Conservation (phyloP, 192 early-diverging fungal species). For the Geranomyces variabilis region DNA sequence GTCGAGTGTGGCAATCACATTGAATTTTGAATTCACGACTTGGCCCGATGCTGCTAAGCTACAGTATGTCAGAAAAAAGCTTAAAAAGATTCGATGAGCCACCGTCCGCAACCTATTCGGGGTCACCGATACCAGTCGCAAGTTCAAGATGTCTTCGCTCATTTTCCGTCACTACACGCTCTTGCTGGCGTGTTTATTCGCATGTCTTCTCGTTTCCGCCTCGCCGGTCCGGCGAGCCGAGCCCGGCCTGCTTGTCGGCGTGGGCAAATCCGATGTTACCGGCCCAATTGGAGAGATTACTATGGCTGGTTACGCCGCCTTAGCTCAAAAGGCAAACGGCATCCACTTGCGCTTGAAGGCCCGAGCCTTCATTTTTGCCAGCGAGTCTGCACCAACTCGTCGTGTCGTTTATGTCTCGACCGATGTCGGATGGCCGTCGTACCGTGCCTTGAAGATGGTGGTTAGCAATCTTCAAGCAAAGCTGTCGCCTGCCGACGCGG, state of each 20-base stretch:
- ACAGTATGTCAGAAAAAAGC: too few relatives aligned
- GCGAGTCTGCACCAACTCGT: slow-evolving; percentile 9
- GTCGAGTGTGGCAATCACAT: too few relatives aligned
- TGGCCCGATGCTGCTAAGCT: too few relatives aligned
- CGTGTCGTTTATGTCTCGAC: slow-evolving; percentile 46
- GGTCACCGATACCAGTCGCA: too few relatives aligned
- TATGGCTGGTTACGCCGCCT: slow-evolving; percentile 48
- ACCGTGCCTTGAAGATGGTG: slow-evolving; percentile 17
- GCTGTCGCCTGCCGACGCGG: slow-evolving; percentile 24
- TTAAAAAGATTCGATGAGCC: too few relatives aligned
- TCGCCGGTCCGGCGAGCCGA: too few relatives aligned
- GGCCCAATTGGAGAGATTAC: slow-evolving; percentile 53
- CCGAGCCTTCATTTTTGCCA: slow-evolving; percentile 46
- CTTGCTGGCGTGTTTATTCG: too few relatives aligned
- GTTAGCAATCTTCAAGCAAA: slow-evolving; percentile 14
- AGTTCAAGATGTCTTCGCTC: too few relatives aligned
- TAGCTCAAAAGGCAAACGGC: slow-evolving; percentile 45
- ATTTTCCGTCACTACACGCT: too few relatives aligned
- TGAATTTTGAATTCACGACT: too few relatives aligned
- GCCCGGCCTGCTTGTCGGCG: slow-evolving; percentile 25
- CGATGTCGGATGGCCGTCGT: slow-evolving; percentile 38
- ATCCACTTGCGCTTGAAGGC: slow-evolving; percentile 43
- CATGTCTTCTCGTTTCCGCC: too few relatives aligned
- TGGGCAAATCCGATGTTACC: slow-evolving; percentile 43
- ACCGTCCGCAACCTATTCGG: too few relatives aligned